Conservation (phyloP, 495 filamentous ascomycete species). For the Chaetomidium leptoderma region DNA sequence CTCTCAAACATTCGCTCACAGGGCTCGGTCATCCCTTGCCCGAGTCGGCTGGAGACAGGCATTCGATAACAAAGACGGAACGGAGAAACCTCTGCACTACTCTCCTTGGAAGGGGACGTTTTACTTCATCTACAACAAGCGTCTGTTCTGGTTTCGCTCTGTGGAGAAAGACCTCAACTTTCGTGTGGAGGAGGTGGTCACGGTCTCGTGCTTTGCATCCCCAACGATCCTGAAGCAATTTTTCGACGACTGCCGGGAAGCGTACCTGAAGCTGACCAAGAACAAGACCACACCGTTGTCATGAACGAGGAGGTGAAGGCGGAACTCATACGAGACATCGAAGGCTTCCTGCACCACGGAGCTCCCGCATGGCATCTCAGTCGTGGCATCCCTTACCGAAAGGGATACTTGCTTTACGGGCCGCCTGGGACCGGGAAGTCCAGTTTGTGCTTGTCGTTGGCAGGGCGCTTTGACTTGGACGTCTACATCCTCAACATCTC, state of each 20-base stretch:
- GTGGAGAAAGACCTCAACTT: conserved; percentile 17
- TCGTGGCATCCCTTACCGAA: conserved; percentile 50
- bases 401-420: conserved; percentile 47
- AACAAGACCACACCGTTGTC: conserved; percentile 14
- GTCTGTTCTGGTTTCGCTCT: conserved; percentile 28
- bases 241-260: conserved; percentile 1
- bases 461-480: conserved; percentile 42
- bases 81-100: conserved; percentile 30
- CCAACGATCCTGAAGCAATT: conserved; percentile 4
- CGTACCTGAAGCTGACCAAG: conserved; percentile 7
- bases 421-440: conserved; percentile 52
- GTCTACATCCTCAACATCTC: conserved; percentile 48
- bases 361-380: conserved; percentile 27
- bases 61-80: conserved; percentile 5
- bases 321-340: conserved; percentile 12
- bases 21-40: conserved; percentile 25
- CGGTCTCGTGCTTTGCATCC: conserved; percentile 10
- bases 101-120: conserved; percentile 32
- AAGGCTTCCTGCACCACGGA: conserved; percentile 6
- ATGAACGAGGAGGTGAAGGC: conserved; percentile 10
- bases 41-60: conserved; percentile 19
- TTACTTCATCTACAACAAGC: conserved; percentile 28
- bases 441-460: conserved; percentile 47
- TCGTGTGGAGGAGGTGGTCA: conserved; percentile 11
- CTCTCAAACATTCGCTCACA: conserved; percentile 26